Base-by-base conservation (phyloP, 805 yeast species). In the Candida ipomoeae region DNA sequence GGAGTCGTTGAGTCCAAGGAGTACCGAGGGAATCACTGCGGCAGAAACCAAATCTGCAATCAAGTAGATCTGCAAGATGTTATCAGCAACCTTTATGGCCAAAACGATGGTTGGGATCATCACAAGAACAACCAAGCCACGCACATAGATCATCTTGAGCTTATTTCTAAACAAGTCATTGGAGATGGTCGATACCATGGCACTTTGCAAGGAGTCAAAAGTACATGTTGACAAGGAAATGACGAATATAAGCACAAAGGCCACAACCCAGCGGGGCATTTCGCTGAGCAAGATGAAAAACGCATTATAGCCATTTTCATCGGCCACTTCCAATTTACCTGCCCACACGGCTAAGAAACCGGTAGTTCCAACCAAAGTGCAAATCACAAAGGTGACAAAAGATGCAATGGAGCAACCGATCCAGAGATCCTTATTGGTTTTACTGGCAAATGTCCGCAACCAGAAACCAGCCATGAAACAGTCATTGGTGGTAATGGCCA, bases 321-420 rank as follows among this genome's bases (percentile, higher is more conserved):
- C 84, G 40, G 65, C 67, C 23, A 79, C 78, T 7, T 73, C 67
- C 51, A 83, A 64, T 57, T 79, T 80, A 1, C 92, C 92, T 0
- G 91, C 81, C 97, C 97, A 91, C 17, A 89, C 96, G 3, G 96
- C 96, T 44, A 90, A 65, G 55, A 91, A 77, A 10, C 97, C 97
- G 2, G 96, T 80, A 46, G 83, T 73, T 18, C 97, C 98, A 40
- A 85, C 82, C 44, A 89, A 74, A 0, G 87, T 80, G 53, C 85
- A 81, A 51, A 89, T 75, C 13, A 76, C 71, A 50, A 85, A 80
- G 40, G 83, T 72, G 20, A 86, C 78, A 50, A 87, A 65, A 0
- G 91, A 78, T 0, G 97, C 96, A 52, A 91, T 71, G 3, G 84
- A 74, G 48, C 90, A 81, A 23, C 94, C 95, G 56, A 88, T 79